These are phyloP conservation scores for Westerdykella sp. DNA, from an alignment of 2,329 filamentous ascomycete species.

Conservation along the genomic window DNA sequence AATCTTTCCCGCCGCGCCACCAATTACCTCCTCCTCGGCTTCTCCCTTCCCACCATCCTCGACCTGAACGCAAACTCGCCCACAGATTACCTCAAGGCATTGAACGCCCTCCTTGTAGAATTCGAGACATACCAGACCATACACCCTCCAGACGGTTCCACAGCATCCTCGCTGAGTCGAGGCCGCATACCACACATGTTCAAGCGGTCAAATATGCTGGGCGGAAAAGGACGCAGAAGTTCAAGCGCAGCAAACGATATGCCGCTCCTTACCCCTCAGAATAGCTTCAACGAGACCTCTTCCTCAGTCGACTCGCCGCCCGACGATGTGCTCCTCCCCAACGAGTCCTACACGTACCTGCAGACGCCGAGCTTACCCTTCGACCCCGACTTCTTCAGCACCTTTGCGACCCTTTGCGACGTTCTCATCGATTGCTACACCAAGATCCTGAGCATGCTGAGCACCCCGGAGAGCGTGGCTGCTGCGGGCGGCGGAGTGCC, in stretches of 20 bases:
- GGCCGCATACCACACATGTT: slow-evolving; percentile 60
- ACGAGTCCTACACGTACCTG: slow-evolving; percentile 82
- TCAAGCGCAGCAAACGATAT: slow-evolving; percentile 52
- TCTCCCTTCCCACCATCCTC: slow-evolving; percentile 82
- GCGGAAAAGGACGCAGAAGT: slow-evolving; percentile 45
- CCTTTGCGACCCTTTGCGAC: slow-evolving; percentile 91
- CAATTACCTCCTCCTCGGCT: slow-evolving; percentile 86
- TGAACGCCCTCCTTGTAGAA: slow-evolving; percentile 79
- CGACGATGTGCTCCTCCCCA: slow-evolving; percentile 40
- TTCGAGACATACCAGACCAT: slow-evolving; percentile 91
- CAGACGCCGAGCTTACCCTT: slow-evolving; percentile 91
- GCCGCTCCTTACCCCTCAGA: slow-evolving; percentile 16
- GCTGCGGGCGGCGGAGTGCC: slow-evolving; percentile 22
- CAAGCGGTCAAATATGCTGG: slow-evolving; percentile 39
- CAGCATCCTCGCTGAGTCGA: slow-evolving; percentile 63
- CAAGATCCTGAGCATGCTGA: slow-evolving; percentile 66
- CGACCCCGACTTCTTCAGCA: slow-evolving; percentile 95
- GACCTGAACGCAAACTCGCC: slow-evolving; percentile 78
- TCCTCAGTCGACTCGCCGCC: slow-evolving; percentile 28
- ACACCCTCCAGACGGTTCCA: slow-evolving; percentile 69
- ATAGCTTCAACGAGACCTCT: slow-evolving; percentile 20
- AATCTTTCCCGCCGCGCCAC: slow-evolving; percentile 86
- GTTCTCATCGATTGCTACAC: slow-evolving; percentile 90
- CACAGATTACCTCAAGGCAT: slow-evolving; percentile 76
- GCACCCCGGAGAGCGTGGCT: slow-evolving; percentile 53